phyloP scores from a whole-genome alignment of 2,329 filamentous ascomycete species.

The Clarireedia monteithiana region DNA sequence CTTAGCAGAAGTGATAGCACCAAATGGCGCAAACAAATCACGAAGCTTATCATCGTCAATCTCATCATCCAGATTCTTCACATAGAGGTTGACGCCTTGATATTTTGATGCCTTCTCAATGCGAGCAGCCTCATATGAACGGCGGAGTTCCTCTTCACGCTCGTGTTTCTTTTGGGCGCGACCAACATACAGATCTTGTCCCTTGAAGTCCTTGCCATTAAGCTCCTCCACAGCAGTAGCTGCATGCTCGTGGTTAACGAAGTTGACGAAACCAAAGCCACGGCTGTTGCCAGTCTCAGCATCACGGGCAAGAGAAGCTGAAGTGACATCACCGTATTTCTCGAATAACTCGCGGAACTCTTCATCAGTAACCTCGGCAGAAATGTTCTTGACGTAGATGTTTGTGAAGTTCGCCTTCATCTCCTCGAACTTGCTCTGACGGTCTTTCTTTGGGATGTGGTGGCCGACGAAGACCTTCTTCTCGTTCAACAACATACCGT shows the following conservation, averaged over 20 bases:
- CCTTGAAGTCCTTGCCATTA: slow-evolving; percentile 85
- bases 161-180: slow-evolving; percentile 99
- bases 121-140: slow-evolving; percentile 95
- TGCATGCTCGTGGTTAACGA: slow-evolving; percentile 82
- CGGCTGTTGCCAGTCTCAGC: slow-evolving; percentile 80
- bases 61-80: slow-evolving; percentile 97
- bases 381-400: slow-evolving; percentile 98
- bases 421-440: slow-evolving; percentile 99
- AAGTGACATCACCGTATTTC: slow-evolving; percentile 89
- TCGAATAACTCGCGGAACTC: slow-evolving; percentile 93
- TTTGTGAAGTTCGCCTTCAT: slow-evolving; percentile 99
- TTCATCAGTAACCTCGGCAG: slow-evolving; percentile 75
- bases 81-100: slow-evolving; percentile 98
- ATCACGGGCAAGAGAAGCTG: slow-evolving; percentile 86
- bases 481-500: slow-evolving; percentile 99
- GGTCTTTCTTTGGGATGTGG: slow-evolving; percentile 99
- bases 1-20: slow-evolving; percentile 96
- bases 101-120: slow-evolving; percentile 99
- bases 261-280: slow-evolving; percentile 96
- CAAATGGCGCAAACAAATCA: slow-evolving; percentile 83
- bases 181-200: slow-evolving; percentile 94
- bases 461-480: slow-evolving; percentile 99
- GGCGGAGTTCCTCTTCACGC: slow-evolving; percentile 97
- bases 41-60: slow-evolving; percentile 97
- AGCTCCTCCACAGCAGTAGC: slow-evolving; percentile 81